Percentiles rank a stretch among this genome's conserved stretches.
Evolutionary conservation across 2,329 filamentous ascomycete genomes (phyloP).

Genomic region (Xylaria hypoxylon): DNA sequence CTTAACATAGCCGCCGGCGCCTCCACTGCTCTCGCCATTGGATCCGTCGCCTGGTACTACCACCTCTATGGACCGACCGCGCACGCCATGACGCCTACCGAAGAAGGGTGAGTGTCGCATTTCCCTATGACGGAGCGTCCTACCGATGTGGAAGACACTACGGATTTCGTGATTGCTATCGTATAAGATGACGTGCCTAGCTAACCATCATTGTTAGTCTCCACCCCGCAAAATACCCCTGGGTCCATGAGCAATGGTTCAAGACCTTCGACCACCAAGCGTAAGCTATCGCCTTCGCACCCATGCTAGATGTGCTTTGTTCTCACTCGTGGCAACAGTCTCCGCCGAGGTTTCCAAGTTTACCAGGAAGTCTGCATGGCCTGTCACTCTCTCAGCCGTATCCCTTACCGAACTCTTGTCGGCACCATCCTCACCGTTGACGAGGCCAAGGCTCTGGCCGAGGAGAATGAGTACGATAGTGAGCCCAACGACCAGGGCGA

Average conservation of each 20-base stretch:
- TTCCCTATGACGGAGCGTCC: background rate
- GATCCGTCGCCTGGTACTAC: conserved; percentile 96
- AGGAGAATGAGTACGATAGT: conserved; percentile 98
- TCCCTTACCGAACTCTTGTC: conserved; percentile 93
- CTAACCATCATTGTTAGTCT: conserved; percentile 69
- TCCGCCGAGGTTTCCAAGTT: conserved; percentile 99
- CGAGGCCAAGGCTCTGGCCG: conserved; percentile 95
- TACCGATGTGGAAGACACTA: background rate
- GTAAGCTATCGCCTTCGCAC: conserved; percentile 68
- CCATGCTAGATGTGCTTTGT: background rate
- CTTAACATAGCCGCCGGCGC: conserved; percentile 88
- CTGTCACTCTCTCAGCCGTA: conserved; percentile 95
- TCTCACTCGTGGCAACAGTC: conserved; percentile 63
- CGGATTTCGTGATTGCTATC: background rate
- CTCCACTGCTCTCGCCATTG: conserved; percentile 86
- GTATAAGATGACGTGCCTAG: conserved; percentile 31
- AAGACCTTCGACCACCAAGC: conserved; percentile 98
- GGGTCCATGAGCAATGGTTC: conserved; percentile 90
- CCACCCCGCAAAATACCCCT: conserved; percentile 91
- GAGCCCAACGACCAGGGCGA: conserved; percentile 98
- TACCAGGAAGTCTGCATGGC: conserved; percentile 98
- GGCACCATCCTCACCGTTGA: conserved; percentile 94
- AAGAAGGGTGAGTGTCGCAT: conserved; percentile 89
- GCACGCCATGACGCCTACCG: conserved; percentile 89
- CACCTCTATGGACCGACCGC: conserved; percentile 92